phyloP scores from a whole-genome alignment of 352 stramenopile genomes.

The Globisporangium middletonii region DNA sequence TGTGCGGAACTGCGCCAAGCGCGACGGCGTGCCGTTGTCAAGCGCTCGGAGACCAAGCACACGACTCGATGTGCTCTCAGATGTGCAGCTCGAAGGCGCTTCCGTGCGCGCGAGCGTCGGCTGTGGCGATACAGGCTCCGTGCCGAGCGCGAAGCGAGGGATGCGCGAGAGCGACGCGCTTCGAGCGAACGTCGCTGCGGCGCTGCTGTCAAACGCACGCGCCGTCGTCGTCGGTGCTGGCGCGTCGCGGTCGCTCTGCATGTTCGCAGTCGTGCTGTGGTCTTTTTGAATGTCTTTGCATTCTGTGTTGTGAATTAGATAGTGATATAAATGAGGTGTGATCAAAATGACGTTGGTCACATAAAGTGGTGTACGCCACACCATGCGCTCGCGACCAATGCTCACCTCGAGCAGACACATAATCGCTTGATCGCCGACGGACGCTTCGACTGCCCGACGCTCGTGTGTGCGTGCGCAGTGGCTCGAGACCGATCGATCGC shows the following conservation, averaged over 20 bases:
- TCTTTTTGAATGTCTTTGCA: too few relatives aligned
- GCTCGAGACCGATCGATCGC: too few relatives aligned
- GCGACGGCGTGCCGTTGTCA: slow-evolving; percentile 12
- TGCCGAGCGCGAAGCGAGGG: slow-evolving; percentile 3
- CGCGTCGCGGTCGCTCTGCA: not conserved
- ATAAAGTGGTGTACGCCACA: too few relatives aligned
- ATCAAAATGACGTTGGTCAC: too few relatives aligned
- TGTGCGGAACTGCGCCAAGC: slow-evolving; percentile 14
- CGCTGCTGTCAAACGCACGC: not conserved
- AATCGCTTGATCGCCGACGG: too few relatives aligned
- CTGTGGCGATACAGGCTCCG: slow-evolving; percentile 2
- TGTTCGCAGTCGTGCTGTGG: not conserved
- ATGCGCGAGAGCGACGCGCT: slow-evolving; percentile 1
- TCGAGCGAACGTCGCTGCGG: not conserved
- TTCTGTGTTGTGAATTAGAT: too few relatives aligned
- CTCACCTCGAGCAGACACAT: too few relatives aligned
- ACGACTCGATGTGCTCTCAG: not conserved
- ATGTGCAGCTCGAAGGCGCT: not conserved
- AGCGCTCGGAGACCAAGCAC: not conserved
- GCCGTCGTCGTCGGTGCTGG: not conserved
- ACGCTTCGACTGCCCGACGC: too few relatives aligned
- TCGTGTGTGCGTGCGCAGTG: too few relatives aligned
- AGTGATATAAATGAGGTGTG: too few relatives aligned
- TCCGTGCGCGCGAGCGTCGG: not conserved
- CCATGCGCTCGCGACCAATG: too few relatives aligned